Base-by-base conservation (phyloP, 176 grass and related monocot species). In the Poa pratensis region DNA sequence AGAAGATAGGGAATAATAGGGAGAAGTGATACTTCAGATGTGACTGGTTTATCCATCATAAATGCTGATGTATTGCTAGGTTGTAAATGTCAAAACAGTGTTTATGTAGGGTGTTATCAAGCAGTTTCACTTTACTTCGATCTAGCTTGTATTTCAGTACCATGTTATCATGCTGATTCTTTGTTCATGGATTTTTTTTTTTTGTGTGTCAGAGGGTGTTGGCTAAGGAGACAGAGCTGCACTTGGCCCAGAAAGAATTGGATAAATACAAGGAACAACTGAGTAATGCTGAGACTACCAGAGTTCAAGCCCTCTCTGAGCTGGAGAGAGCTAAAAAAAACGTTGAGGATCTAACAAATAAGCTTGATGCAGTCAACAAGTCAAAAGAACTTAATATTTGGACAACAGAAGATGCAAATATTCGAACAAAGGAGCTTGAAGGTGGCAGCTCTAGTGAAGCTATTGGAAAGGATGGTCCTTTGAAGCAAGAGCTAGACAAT, bases 231-330 rank as follows among this genome's bases (percentile, higher is more conserved):
- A 94, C 92, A 19, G 89, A 97, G 80, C 76, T 94, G 73, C 92
- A 97, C 87, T 79, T 93, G 55, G 95, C 91, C 39, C 93, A 95
- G 83, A 93, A 90, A 74, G 95, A 93, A 80, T 82, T 95, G 75
- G 94, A 91, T 80, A 97, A 95, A 90, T 97, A 91, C 76, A 97
- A 91, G 86, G 95, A 95, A 85, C 90, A 97, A 16, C 90, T 95
- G 40, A 81, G 80, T 46, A 94, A 91, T 83, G 92, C 95, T 62
- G 95, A 94, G 81, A 90, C 82, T 71, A 97, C 89, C 48, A 94
- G 82, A 50, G 77, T 75, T 18, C 95, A 95, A 24, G 92, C 89
- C 26, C 90, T 95, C 57, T 84, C 85, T 39, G 92, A 97, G 46
- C 74, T 97, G 59, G 92, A 97, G 74, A 93, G 89, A 57, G 95